These are phyloP conservation scores for Thozetella sp. DNA, from an alignment of 495 filamentous ascomycete genomes.

Conservation along the genomic window DNA sequence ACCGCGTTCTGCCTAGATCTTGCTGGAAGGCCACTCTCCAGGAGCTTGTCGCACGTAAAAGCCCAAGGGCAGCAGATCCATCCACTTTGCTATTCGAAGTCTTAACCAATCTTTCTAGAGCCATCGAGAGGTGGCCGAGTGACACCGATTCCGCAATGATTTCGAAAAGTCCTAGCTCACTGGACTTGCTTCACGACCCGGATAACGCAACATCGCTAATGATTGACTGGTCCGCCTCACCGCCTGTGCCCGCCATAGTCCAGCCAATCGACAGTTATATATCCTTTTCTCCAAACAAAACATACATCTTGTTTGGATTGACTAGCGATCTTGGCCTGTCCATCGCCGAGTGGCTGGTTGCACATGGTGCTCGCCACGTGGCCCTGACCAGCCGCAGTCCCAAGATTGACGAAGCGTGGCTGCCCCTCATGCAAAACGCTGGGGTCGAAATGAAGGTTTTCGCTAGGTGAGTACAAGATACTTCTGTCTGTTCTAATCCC, in stretches of 20 bases:
- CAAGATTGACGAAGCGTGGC: slow-evolving; percentile 6
- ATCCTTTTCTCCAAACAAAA: slow-evolving; percentile 30
- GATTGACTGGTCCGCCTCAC: not conserved
- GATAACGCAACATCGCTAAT: not conserved
- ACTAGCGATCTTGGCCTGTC: slow-evolving; percentile 46
- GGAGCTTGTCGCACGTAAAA: not conserved
- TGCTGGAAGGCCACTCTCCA: not conserved
- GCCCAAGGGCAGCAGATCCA: not conserved
- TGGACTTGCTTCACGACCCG: not conserved
- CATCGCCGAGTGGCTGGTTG: slow-evolving; percentile 50
- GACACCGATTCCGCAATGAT: not conserved
- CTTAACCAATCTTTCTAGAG: not conserved
- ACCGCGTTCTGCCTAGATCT: not conserved
- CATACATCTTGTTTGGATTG: slow-evolving; percentile 50
- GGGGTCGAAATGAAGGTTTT: not conserved
- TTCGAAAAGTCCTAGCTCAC: not conserved
- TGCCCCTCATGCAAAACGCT: not conserved
- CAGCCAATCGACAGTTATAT: not conserved
- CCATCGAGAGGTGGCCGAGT: not conserved
- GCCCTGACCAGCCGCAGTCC: slow-evolving; percentile 43
- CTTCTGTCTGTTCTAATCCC: not conserved
- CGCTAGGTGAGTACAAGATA: not conserved
- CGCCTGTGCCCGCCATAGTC: not conserved
- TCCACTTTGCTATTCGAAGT: not conserved
- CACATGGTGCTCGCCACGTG: slow-evolving; percentile 43